Base-by-base conservation (phyloP, 371 early-diverging fungal genomes). In the Actinomucor elegans region DNA sequence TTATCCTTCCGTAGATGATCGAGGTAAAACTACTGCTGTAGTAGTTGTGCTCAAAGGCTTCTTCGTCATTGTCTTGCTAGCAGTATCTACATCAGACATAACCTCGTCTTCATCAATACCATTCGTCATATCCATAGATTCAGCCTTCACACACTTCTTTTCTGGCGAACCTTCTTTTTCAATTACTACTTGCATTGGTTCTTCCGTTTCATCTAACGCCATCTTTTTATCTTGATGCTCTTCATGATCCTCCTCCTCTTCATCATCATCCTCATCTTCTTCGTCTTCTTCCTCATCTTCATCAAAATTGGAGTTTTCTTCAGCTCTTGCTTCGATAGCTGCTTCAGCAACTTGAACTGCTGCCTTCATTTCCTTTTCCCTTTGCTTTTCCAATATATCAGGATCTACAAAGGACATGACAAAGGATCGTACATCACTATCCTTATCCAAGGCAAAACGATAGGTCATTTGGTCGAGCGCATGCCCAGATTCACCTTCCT, bases 401-500 rank as follows among this genome's bases (percentile, higher is more conserved):
- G 32, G 17, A 24, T 55, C 54, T 8, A 69, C 58, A 54, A 59
- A 59, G 26, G 47, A 27, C 50, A 62, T 59, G 2, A 69, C 57
- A 59, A 59, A 66, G n/a, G 55, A 57, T 21, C 62, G 51, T 7
- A 69, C 70, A 35, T 69, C 70, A 7, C 45, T 31, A 43, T 69
- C 70, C 11, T 49, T 56, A 28, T 69, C 70, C 6, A 66, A 21
- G 3, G 66, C 62, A 21, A 65, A 53, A 17, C 53, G 45, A 41
- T 66, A 62, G 2, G 66, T 44, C 35, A 59, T 57, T 32, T 62
- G 54, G 3, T 62, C 59, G 17, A 69, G 47, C 10, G 59, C 55
- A 27, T 55, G 56, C 12, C 55, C 55, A 24, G 57, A 37, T 37
- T 66, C 57, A 6, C 52, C 57, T 31, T 28, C 36, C 28, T 46